Conservation (phyloP, 495 filamentous ascomycete genomes). For the Penicillium cataractarum region DNA sequence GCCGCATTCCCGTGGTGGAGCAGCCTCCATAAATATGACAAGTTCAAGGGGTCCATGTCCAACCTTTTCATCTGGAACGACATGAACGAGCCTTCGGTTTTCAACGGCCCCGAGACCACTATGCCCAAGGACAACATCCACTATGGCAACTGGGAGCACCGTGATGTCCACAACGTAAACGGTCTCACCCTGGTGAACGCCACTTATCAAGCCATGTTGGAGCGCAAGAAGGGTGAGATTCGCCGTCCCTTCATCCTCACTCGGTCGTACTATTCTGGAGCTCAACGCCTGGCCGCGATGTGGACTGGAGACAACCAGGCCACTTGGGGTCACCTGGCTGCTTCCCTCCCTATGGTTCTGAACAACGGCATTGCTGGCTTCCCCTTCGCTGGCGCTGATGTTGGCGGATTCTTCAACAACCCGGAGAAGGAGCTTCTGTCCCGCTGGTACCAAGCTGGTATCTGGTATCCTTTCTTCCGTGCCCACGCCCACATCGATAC, state of each 20-base stretch:
- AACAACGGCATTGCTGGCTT: conserved; percentile 90
- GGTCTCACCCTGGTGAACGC: conserved; percentile 94
- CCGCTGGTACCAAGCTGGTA: conserved; percentile 95
- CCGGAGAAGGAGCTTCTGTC: conserved; percentile 87
- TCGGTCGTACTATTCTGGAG: conserved; percentile 86
- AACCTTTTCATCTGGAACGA: conserved; percentile 98
- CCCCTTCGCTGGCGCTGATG: conserved; percentile 93
- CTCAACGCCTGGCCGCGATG: conserved; percentile 89
- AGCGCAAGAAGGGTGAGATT: conserved; percentile 77
- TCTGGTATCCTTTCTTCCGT: conserved; percentile 98
- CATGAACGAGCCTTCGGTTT: conserved; percentile 99
- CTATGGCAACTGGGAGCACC: conserved; percentile 90
- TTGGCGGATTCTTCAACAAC: conserved; percentile 98
- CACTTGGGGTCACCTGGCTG: conserved; percentile 85
- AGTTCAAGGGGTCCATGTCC: conserved; percentile 76
- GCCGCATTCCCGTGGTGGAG: conserved; percentile 88
- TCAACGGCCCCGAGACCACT: conserved; percentile 92
- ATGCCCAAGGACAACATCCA: conserved; percentile 99
- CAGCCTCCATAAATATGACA: conserved; percentile 80
- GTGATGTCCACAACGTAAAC: conserved; percentile 93
- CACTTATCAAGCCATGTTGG: conserved; percentile 79
- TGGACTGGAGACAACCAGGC: conserved; percentile 99
- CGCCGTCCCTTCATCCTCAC: conserved; percentile 90
- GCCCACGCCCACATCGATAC: conserved; percentile 98
- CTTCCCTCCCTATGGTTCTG: conserved; percentile 88